Percentiles rank a stretch among this genome's conserved stretches.
These are phyloP conservation scores for Fusarium foetens DNA, from an alignment of 2,329 filamentous ascomycete species.

Conservation along the genomic window DNA sequence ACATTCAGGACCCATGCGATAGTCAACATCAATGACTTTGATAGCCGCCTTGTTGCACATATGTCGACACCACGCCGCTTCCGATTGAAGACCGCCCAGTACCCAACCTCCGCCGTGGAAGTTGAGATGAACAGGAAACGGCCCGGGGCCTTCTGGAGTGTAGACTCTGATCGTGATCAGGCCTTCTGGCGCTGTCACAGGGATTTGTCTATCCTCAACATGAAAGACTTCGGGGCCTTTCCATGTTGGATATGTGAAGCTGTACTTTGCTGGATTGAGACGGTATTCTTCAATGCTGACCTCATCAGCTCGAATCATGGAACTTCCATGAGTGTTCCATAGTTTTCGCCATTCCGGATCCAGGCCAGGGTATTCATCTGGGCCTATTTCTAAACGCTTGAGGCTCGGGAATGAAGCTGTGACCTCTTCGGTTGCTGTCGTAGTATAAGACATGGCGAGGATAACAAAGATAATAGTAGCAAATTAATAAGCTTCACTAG, in stretches of 20 bases:
- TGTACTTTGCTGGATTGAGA: background rate
- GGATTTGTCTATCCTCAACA: background rate
- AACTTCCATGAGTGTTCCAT: background rate
- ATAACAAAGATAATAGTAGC: background rate
- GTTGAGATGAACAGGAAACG: background rate
- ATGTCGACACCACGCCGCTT: background rate
- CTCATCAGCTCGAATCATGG: conserved; percentile 1
- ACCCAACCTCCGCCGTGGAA: conserved; percentile 9
- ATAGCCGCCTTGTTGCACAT: background rate
- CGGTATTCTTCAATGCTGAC: background rate
- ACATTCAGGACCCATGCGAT: background rate
- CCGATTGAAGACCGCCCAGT: background rate
- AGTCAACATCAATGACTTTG: background rate
- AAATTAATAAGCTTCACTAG: background rate
- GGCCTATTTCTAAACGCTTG: background rate
- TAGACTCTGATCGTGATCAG: background rate
- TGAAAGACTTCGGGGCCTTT: background rate
- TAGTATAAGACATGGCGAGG: background rate
- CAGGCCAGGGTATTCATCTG: background rate
- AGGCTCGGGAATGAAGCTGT: background rate
- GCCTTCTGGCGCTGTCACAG: background rate
- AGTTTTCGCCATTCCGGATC: background rate
- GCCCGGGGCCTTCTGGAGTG: background rate
- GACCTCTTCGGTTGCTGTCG: background rate
- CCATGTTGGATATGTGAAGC: background rate